A percentile compares a stretch with the other conserved stretches of the same genome.
Conservation (phyloP, 768 basidiomycete species). For the Neoboletus magnificus region DNA sequence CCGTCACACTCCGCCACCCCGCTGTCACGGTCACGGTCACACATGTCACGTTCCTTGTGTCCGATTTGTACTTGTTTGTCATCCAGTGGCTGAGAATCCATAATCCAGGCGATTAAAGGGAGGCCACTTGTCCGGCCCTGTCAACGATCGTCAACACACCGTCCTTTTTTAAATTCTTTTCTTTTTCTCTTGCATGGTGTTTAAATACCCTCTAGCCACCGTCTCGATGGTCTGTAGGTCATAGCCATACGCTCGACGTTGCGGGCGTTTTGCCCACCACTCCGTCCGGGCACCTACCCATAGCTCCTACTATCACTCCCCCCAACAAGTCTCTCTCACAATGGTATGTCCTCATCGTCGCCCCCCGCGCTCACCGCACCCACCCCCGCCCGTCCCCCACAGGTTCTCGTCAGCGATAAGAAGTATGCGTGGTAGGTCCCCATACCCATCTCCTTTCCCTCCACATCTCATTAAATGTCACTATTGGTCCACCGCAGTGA, state of each 20-base stretch:
- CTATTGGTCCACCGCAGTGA: constrained; percentile 49
- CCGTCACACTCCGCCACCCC: constrained; percentile 8
- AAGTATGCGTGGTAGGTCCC: constrained; percentile 79
- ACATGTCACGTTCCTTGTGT: not conserved
- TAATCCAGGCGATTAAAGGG: constrained; percentile 27
- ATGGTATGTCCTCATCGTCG: constrained; percentile 42
- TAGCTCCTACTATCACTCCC: not conserved
- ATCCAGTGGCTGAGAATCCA: constrained; percentile 22
- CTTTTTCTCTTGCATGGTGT: constrained; percentile 39
- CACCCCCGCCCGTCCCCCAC: constrained; percentile 1
- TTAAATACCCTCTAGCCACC: constrained; percentile 38
- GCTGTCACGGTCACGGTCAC: constrained; percentile 13
- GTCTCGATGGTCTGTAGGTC: constrained; percentile 28
- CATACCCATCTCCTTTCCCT: not conserved
- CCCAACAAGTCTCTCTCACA: constrained; percentile 13
- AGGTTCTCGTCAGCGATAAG: constrained; percentile 71
- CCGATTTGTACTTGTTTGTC: constrained; percentile 22
- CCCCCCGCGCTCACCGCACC: not conserved
- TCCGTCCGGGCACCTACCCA: constrained; percentile 29
- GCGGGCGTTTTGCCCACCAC: constrained; percentile 47
- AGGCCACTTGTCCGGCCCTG: constrained; percentile 28
- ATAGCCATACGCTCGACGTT: constrained; percentile 54
- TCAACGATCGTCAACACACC: constrained; percentile 56
- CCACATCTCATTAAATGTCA: constrained; percentile 6
- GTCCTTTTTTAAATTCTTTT: constrained; percentile 31